Percentiles rank a stretch among this genome's conserved stretches.
These are phyloP conservation scores for Aurantiochytrium sp. DNA, from an alignment of 108 stramenopile species.

Conservation along the genomic window DNA sequence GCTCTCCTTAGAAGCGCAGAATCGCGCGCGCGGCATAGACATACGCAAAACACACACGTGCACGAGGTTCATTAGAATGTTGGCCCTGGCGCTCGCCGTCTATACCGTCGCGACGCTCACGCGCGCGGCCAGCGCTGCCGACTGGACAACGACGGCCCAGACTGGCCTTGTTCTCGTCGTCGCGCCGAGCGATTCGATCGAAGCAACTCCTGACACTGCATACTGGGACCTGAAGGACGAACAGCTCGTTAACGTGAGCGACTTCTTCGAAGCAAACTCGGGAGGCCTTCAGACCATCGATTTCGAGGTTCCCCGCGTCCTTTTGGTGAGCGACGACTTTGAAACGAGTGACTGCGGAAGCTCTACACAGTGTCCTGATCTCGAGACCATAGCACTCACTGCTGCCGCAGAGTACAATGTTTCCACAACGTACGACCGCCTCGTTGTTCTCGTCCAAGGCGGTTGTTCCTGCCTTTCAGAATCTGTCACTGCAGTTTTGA, in stretches of 20 bases:
- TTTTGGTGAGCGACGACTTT: neutral
- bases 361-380: neutral
- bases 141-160: no score
- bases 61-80: no score
- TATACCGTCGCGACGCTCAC: no score
- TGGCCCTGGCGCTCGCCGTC: no score
- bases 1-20: no score
- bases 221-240: neutral
- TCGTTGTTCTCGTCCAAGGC: neutral
- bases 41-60: no score
- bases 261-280: neutral
- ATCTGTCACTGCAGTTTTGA: neutral
- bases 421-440: neutral
- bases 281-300: neutral
- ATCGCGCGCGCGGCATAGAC: no score
- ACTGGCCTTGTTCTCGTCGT: no score
- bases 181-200: no score
- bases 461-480: neutral
- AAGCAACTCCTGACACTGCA: neutral
- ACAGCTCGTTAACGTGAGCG: neutral
- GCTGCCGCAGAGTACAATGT: neutral
- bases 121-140: no score
- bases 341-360: neutral
- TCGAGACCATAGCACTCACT: neutral
- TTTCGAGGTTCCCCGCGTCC: neutral